Evolutionary conservation across 768 basidiomycete genomes (phyloP).

Genomic region (Steccherinum ochraceum): DNA sequence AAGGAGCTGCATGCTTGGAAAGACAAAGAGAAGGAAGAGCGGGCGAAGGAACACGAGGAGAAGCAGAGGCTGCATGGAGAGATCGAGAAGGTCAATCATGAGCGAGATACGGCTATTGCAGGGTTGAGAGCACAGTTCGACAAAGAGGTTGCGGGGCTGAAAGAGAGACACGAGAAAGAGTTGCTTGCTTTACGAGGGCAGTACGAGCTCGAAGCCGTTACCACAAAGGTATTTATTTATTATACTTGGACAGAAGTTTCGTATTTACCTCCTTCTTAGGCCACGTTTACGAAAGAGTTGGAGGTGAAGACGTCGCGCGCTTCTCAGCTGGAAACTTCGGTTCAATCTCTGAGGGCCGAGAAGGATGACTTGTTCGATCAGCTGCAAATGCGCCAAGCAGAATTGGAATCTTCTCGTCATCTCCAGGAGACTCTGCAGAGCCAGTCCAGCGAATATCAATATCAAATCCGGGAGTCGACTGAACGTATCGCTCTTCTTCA

Average conservation of each 20-base stretch:
- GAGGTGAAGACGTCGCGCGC: conserved; percentile 56
- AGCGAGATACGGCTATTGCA: conserved; percentile 57
- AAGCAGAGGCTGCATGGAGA: conserved; percentile 52
- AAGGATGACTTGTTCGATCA: conserved; percentile 82
- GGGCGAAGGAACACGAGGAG: conserved; percentile 45
- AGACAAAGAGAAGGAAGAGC: conserved; percentile 49
- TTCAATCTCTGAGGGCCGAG: conserved; percentile 64
- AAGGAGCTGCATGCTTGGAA: conserved; percentile 47
- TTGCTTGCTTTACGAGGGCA: conserved; percentile 55
- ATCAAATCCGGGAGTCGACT: conserved; percentile 74
- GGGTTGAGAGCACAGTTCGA: conserved; percentile 65
- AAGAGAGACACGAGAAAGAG: conserved; percentile 75
- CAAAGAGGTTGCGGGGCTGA: conserved; percentile 53
- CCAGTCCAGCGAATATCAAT: conserved; percentile 79
- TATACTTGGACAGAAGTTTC: neutral
- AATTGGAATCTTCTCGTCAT: conserved; percentile 76
- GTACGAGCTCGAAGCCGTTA: conserved; percentile 69
- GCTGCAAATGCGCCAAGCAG: conserved; percentile 83
- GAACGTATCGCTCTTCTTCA: conserved; percentile 67
- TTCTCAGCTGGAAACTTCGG: conserved; percentile 58
- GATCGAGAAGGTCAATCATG: conserved; percentile 50
- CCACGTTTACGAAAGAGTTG: conserved; percentile 62
- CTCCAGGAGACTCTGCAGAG: conserved; percentile 71
- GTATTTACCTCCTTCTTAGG: conserved; percentile 35
- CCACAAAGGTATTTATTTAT: conserved; percentile 54